phyloP scores from a whole-genome alignment of 805 yeast species.

The Yarrowia yakushimensis region DNA sequence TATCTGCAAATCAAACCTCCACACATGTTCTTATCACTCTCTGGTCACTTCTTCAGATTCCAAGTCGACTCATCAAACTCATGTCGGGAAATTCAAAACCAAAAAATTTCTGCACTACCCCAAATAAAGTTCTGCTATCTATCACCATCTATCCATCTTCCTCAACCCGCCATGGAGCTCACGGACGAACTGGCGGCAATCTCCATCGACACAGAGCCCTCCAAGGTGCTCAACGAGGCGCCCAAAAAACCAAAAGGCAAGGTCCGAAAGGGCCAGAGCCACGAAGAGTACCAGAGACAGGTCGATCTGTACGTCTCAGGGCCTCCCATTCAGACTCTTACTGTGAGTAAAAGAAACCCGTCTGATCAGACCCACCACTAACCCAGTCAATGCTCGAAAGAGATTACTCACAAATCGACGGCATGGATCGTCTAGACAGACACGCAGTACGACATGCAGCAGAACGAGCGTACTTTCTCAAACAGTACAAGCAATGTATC shows the following conservation, averaged over 20 bases:
- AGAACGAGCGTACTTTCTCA: conserved; percentile 58
- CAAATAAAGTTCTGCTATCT: no score
- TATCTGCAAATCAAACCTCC: no score
- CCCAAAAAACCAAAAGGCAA: conserved; percentile 4
- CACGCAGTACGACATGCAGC: conserved; percentile 55
- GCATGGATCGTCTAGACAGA: conserved; percentile 50
- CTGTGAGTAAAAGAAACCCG: no score
- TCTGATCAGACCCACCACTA: conserved; percentile 1
- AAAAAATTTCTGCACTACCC: no score
- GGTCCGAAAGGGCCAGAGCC: conserved; percentile 64
- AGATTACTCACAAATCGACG: conserved; percentile 11
- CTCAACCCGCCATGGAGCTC: conserved; percentile 6
- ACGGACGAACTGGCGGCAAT: conserved; percentile 7
- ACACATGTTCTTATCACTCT: no score
- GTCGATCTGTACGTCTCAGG: conserved; percentile 45
- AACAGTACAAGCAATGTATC: conserved; percentile 52
- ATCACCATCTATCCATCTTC: no score
- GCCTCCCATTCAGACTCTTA: conserved; percentile 49
- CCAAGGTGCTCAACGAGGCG: conserved; percentile 2
- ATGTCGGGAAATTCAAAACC: no score
- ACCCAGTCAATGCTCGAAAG: conserved; percentile 16
- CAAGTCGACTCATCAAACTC: no score
- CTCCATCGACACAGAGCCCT: neutral
- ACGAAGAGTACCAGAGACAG: conserved; percentile 59
- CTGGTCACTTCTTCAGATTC: no score